Percentiles rank a stretch among this genome's conserved stretches.
Conservation (phyloP, 1,284 basidiomycete species). For the Leccinum laetum region DNA sequence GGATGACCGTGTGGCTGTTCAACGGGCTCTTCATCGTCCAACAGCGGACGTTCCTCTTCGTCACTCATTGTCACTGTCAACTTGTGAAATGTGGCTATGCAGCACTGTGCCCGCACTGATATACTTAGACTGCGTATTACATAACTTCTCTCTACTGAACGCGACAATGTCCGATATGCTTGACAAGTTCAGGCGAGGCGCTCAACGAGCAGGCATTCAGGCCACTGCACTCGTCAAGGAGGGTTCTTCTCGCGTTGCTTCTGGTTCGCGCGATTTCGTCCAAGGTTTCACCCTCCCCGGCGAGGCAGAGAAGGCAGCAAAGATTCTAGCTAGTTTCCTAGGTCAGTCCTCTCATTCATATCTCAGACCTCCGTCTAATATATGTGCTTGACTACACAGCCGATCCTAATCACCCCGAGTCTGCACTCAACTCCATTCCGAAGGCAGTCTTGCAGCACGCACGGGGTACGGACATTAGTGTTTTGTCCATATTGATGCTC, state of each 20-base stretch:
- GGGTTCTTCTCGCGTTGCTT: conserved; percentile 65
- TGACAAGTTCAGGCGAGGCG: conserved; percentile 79
- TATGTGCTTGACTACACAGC: conserved; percentile 47
- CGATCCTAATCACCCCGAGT: conserved; percentile 85
- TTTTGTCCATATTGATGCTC: background rate
- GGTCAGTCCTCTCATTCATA: conserved; percentile 47
- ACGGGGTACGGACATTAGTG: conserved; percentile 56
- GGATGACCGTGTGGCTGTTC: background rate
- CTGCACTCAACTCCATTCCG: conserved; percentile 94
- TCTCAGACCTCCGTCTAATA: background rate
- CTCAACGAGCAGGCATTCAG: conserved; percentile 79
- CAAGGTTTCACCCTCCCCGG: conserved; percentile 86
- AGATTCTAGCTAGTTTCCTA: conserved; percentile 87
- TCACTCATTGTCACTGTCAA: conserved; percentile 11
- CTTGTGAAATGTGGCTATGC: background rate
- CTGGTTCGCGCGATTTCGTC: conserved; percentile 72
- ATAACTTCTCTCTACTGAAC: conserved; percentile 3
- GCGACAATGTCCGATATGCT: conserved; percentile 56
- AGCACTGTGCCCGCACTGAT: too few species aligned
- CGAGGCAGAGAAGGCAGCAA: conserved; percentile 90
- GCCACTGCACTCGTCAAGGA: conserved; percentile 73
- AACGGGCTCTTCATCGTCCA: conserved; percentile 13
- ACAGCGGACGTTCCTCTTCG: conserved; percentile 25
- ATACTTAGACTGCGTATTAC: conserved; percentile 15
- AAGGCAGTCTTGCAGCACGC: conserved; percentile 91